These are phyloP conservation scores for Phanerochaete carnosa DNA, from an alignment of 768 basidiomycete species.

Conservation along the genomic window DNA sequence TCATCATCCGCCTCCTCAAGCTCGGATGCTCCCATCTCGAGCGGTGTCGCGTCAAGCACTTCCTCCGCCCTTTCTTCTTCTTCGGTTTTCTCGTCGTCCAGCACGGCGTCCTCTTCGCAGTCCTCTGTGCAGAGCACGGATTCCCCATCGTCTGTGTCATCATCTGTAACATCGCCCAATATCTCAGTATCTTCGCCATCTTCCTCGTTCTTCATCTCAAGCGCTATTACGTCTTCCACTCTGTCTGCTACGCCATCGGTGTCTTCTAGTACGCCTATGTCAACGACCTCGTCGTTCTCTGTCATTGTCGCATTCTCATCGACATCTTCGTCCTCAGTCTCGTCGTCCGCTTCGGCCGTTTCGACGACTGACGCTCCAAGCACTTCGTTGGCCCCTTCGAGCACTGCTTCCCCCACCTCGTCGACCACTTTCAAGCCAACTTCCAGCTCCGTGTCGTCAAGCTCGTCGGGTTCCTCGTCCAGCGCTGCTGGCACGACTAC, in stretches of 20 bases:
- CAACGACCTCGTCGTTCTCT: background rate
- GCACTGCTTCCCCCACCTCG: background rate
- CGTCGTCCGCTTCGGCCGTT: background rate
- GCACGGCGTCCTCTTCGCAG: background rate
- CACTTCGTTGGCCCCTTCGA: background rate
- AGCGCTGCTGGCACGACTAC: background rate
- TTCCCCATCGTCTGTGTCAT: conserved; percentile 23
- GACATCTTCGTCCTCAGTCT: background rate
- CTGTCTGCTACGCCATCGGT: background rate
- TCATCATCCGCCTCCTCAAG: too few species aligned
- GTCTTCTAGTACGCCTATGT: background rate
- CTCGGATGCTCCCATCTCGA: background rate
- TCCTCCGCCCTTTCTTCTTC: background rate
- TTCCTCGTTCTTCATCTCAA: background rate
- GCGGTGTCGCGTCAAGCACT: background rate
- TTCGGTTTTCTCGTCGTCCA: background rate
- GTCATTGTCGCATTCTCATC: background rate
- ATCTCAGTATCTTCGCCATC: background rate
- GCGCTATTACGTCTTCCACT: background rate
- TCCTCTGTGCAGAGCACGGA: conserved; percentile 8
- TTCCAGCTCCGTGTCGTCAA: background rate
- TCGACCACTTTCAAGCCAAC: background rate
- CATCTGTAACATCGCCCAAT: background rate
- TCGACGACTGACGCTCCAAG: background rate
- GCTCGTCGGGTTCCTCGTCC: background rate